phyloP scores from a whole-genome alignment of 2,329 filamentous ascomycete genomes.

The Venturia pyrina region DNA sequence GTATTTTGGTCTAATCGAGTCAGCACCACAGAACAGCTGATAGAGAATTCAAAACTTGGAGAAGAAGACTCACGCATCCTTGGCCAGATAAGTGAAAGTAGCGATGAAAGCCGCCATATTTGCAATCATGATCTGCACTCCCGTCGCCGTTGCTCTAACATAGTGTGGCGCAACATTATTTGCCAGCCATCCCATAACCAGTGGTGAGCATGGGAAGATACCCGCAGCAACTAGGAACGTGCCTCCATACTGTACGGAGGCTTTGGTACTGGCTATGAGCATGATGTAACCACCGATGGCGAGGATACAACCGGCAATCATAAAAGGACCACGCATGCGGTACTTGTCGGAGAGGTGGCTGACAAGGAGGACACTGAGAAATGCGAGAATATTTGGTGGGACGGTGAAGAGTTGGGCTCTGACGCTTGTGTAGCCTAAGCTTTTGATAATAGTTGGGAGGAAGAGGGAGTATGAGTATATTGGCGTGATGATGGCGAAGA shows the following conservation, averaged over 20 bases:
- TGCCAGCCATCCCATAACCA: slow-evolving; percentile 26
- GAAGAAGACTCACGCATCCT: slow-evolving; percentile 29
- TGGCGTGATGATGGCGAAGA: slow-evolving; percentile 30
- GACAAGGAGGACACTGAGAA: slow-evolving; percentile 15
- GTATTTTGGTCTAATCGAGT: slow-evolving; percentile 32
- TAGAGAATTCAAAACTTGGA: slow-evolving; percentile 22
- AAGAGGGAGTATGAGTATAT: slow-evolving; percentile 32
- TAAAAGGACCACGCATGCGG: slow-evolving; percentile 12
- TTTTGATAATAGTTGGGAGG: slow-evolving; percentile 13
- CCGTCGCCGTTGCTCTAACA: slow-evolving; percentile 32
- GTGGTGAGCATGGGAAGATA: slow-evolving; percentile 4
- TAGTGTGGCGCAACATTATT: slow-evolving; percentile 37
- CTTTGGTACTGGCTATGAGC: slow-evolving; percentile 5
- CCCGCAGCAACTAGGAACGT: slow-evolving; percentile 8
- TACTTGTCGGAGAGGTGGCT: slow-evolving; percentile 11
- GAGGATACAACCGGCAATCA: slow-evolving; percentile 12
- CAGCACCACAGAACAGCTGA: slow-evolving; percentile 33
- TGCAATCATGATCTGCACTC: slow-evolving; percentile 31
- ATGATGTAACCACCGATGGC: slow-evolving; percentile 11
- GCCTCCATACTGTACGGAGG: slow-evolving; percentile 6
- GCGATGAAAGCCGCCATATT: slow-evolving; percentile 36
- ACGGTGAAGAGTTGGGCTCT: slow-evolving; percentile 28
- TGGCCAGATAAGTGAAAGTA: slow-evolving; percentile 34
- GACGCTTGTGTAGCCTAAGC: slow-evolving; percentile 10
- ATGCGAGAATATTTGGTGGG: slow-evolving; percentile 16